phyloP scores from a whole-genome alignment of 805 yeast species.

The Yarrowia hollandica region DNA sequence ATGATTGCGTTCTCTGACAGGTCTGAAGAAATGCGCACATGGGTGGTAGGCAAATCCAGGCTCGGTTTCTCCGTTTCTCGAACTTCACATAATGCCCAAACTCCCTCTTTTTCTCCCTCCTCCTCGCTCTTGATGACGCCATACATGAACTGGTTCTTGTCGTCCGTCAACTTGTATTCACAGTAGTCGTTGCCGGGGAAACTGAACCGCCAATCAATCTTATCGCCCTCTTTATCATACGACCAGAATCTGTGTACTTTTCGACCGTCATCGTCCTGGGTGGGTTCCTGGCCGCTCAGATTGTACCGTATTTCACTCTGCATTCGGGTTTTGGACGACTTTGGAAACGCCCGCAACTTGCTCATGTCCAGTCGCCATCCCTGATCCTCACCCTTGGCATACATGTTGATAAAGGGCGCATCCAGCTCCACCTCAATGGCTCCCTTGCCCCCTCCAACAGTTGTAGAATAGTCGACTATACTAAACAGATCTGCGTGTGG shows the following conservation, averaged over 20 bases:
- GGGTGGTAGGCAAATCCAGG: neutral
- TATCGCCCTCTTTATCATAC: neutral
- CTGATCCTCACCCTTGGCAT: neutral
- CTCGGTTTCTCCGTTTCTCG: neutral
- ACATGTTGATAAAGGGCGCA: slow-evolving; percentile 14
- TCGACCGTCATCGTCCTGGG: neutral
- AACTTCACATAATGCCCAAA: neutral
- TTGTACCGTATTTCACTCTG: slow-evolving; percentile 14
- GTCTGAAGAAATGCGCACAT: neutral
- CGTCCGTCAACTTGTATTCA: slow-evolving; percentile 11
- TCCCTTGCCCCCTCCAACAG: neutral
- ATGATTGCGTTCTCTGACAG: neutral
- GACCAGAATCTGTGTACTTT: slow-evolving; percentile 10
- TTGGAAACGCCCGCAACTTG: neutral
- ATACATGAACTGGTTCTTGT: neutral
- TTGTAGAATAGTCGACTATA: slow-evolving; percentile 1
- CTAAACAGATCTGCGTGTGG: neutral
- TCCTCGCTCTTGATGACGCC: neutral
- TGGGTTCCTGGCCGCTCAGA: neutral
- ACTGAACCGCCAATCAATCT: neutral
- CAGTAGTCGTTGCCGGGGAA: slow-evolving; percentile 1
- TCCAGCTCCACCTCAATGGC: slow-evolving; percentile 5
- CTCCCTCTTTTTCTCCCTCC: neutral
- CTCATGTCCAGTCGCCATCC: slow-evolving; percentile 6
- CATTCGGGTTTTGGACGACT: neutral